Percentiles rank a stretch among this genome's conserved stretches.
phyloP scores from a whole-genome alignment of 2,329 filamentous ascomycete species.

The Hirsutella rhossiliensis region DNA sequence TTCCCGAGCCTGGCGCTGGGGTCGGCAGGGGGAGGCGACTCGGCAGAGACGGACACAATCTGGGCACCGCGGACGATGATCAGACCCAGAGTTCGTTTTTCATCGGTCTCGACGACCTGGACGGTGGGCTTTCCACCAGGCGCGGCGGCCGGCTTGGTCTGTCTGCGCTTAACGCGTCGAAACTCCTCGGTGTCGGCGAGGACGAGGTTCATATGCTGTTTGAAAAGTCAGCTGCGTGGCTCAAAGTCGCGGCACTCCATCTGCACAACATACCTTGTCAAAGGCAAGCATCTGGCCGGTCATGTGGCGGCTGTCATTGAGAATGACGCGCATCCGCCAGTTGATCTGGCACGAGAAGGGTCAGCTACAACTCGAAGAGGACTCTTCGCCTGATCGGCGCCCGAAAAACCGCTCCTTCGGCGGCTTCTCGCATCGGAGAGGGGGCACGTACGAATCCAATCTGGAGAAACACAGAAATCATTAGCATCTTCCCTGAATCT shows the following conservation, averaged over 20 bases:
- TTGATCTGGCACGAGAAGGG: constrained; percentile 60
- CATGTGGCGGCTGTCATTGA: constrained; percentile 93
- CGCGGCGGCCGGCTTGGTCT: constrained; percentile 53
- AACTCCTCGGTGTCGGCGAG: constrained; percentile 98
- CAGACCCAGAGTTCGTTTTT: constrained; percentile 93
- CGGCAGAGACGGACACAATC: constrained; percentile 88
- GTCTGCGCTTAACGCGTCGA: constrained; percentile 77
- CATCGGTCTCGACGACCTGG: constrained; percentile 75
- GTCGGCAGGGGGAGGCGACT: constrained; percentile 89
- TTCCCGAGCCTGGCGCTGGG: constrained; percentile 81
- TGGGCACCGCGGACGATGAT: constrained; percentile 91
- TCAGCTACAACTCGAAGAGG: constrained; percentile 1
- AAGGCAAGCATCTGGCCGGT: constrained; percentile 97
- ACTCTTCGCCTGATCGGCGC: not conserved
- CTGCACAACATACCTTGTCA: constrained; percentile 58
- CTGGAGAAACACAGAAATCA: constrained; percentile 37
- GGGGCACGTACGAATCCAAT: constrained; percentile 56
- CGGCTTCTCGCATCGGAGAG: not conserved
- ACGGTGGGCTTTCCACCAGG: constrained; percentile 44
- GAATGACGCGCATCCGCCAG: constrained; percentile 95
- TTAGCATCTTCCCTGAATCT: constrained; percentile 48
- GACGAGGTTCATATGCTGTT: constrained; percentile 95
- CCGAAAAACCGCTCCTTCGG: too few relatives aligned
- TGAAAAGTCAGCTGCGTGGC: constrained; percentile 5
- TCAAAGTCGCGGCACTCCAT: not conserved